A percentile compares a stretch with the other conserved stretches of the same genome.
These are phyloP conservation scores for Physaria fendleri DNA, from an alignment of 345 rosid genomes.

Conservation along the genomic window DNA sequence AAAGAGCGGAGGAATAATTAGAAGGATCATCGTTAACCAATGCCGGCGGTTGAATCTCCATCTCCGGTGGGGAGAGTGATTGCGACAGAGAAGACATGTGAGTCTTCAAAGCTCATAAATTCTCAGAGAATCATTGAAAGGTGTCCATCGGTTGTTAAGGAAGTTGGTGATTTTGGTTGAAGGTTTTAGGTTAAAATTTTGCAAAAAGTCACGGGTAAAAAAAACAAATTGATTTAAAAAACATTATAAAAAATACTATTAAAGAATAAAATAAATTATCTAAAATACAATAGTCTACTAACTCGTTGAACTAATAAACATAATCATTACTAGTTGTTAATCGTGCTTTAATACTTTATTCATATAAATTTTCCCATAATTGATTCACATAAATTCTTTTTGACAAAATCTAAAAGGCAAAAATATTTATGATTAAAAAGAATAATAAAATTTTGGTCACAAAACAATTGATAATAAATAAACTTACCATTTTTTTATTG, in stretches of 20 bases:
- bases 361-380: not conserved
- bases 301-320: constrained; percentile 9
- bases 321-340: constrained; percentile 1
- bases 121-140: not conserved
- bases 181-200: constrained; percentile 23
- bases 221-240: not conserved
- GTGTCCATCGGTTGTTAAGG: constrained; percentile 20
- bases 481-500: no score
- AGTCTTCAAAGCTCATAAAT: not conserved
- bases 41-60: constrained; percentile 39
- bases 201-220: not conserved
- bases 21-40: constrained; percentile 35
- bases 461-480: no score
- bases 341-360: constrained; percentile 14
- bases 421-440: not conserved
- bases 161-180: constrained; percentile 27
- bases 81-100: constrained; percentile 27
- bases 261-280: constrained; percentile 2
- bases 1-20: constrained; percentile 36
- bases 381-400: not conserved
- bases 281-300: not conserved
- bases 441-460: no score
- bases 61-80: constrained; percentile 20
- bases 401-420: not conserved
- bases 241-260: not conserved